Evolutionary conservation across 148 eudicot genomes (phyloP), one percentile per base, ranked within the genome.

Genomic region (Rhododendron ferrugineum): DNA sequence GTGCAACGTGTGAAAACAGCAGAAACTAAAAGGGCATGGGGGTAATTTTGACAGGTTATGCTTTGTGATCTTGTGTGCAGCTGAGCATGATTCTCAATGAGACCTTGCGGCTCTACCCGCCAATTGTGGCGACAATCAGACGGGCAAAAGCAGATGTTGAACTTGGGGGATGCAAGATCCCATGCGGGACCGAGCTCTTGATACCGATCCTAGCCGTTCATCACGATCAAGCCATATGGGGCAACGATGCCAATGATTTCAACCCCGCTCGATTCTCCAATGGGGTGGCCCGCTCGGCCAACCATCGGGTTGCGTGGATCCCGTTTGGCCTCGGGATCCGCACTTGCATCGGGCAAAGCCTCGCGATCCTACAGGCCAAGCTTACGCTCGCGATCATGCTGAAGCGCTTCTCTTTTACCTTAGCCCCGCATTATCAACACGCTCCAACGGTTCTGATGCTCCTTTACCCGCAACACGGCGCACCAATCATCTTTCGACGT

Each of bases 161-260:
- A 56, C 89, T 95, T 0, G 98, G 98, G 10, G 90, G 92, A 78
- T 91, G 89, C 78, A 86, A 87, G 86, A 91, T 96, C 82, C 98
- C 95, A 2, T 83, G 91, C 34, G 98, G 98, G 54, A 96, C 97
- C 3, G 97, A 96, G 89, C 88, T 95, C 6, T 81, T 96, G 11
- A 91, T 96, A 18, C 98, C 99, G 23, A 95, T 95, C 90, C 56
- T 96, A 60, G 99, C 99, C 83, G 93, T 96, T 3, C 99, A 96
- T 87, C 98, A 96, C 49, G 97, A 96, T 81, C 90, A 90, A 78
- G 82, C 93, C 0, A 85, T 93, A 54, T 96, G 99, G 99, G 94
- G 98, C 6, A 90, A 89, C 0, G 96, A 96, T 11, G 95, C 84
- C 0, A 92, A 95, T 60, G 97, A 93, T 9, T 96, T 96, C 81